Evolutionary conservation across 306 rosid genomes (phyloP), one percentile per base, ranked within the genome.

Genomic region (apple (Malus domestica)): DNA sequence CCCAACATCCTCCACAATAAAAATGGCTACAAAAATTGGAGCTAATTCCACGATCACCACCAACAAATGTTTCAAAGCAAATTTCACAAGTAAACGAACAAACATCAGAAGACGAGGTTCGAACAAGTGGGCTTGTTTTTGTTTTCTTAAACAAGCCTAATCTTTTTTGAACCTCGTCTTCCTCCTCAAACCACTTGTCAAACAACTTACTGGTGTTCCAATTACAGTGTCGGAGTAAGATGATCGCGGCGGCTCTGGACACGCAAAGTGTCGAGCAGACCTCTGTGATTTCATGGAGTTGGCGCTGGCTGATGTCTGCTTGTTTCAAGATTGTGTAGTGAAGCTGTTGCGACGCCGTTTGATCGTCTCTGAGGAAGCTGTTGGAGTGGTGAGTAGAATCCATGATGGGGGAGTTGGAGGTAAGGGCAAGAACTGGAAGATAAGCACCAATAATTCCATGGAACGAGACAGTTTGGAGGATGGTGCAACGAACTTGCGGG

Each of bases 121-220:
- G 84, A 42, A 78, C 72, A 61, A 83, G 84, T 51, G 82, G 87
- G 71, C 61, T 8, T n/a, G 62, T 58, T 58, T 58, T n/a, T 18
- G 55, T 16, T 52, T 52, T 78, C 70, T 83, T 89, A 84, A 88
- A 83, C 83, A 92, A 87, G 72, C 96, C 97, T 81, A 88, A 87
- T 51, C 67, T 40, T 72, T 78, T 85, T 42, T 96, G 81, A 44
- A 88, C 96, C 70, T 57, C 61, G 60, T 74, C 80, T 85, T 92
- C 96, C 49, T 92, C 88, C 73, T 88, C 90, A 80, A 92, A 92
- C 97, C 97, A 92, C 35, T 83, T 86, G 76, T 92, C 97, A 35
- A 84, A 89, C 64, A 92, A 85, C 69, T 84, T 88, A 76, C 86
- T 88, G 29, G 87, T 86, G 65, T 84, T 90, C 96, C 97, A 92